Base-by-base conservation (phyloP, 371 early-diverging fungal species). In the Quaeritorhiza haematococci region DNA sequence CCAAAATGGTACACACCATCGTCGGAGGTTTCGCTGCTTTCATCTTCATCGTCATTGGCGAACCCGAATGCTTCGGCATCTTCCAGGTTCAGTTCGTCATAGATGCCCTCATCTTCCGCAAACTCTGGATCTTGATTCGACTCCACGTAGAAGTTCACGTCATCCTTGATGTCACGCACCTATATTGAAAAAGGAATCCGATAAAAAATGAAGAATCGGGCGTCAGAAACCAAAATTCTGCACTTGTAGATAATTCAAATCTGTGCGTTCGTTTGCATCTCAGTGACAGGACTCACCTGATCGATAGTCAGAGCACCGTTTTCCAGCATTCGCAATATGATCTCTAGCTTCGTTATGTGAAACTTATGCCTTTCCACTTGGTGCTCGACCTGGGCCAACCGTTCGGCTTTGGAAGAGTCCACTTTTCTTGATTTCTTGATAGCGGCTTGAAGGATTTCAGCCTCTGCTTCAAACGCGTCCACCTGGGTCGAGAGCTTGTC, bases 81-180 rank as follows among this genome's bases (percentile, higher is more conserved):
- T 53, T 90, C 91, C 49, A 97, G 76, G 66, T 90, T 84, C 61
- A 97, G 68, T 29, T 93, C 92, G 55, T 96, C 93, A 70, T 97
- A 97, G 23, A 97, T 81, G 47, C 73, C 82, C 58, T 94, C 94
- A 61, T 94, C 89, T 61, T 96, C 96, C 42, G 83, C 86, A 72
- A 91, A 94, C 61, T 91, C 92, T 23, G 86, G 87, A 17, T 93
- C 91, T 71, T 86, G 82, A 72, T 93, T 92, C 54, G 68, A 71
- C 42, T 95, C 93, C 1, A 93, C 86, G 66, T 96, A 97, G 66
- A 92, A 94, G 42, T 85, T 81, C 17, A 97, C 85, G 50, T 86
- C 83, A 34, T 96, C 96, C 64, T 87, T 82, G 62, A 95, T 84
- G 24, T 59, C 79, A 66, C 76, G 63, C 26, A 88, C 85, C 84